Evolutionary conservation across 2,329 filamentous ascomycete species (phyloP), one percentile per base, ranked within the genome.

Genomic region (Colletotrichum tropicale): DNA sequence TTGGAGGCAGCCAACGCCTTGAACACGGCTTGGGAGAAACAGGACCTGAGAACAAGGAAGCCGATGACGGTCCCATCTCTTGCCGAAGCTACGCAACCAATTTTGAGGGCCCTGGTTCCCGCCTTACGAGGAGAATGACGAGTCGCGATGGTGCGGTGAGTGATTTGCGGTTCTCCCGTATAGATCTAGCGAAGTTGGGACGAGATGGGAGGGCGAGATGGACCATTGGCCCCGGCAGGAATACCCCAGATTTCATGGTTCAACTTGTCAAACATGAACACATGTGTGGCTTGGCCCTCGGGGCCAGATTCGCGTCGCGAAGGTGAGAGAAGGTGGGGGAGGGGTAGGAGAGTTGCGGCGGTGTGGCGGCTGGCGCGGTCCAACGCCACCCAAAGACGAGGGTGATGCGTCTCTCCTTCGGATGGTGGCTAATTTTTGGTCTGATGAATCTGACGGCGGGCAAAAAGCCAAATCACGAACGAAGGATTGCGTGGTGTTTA

Each of bases 291-390:
- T 70, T 21, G 24, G 21, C 26, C 10, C 58, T 58, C 34, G 66
- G 71, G 66, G 48, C 8, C 38, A 62, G 34, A 18, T 67, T 74
- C 71, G 71, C 71, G 71, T 70, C 71, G 71, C 71, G 71, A 74
- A 58, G 32, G 58, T 12, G 16, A 38, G 15, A 26, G 24, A 5
- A 62, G 56, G 13, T 15, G 6, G 32, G 32, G 69, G 48, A 15
- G 8, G 18, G 24, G 21, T 24, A 16, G 24, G 48, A 30, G 32
- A 52, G 48, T 38, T 21, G 60, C 38, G 69, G 60, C 30, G 21
- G 52, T 55, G 30, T 34, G 55, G 43, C n/a, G 70, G 64, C 16
- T 38, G 52, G 61, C 15, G n/a, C 43, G 43, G 43, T 21, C 43
- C 43, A 52, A 52, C 43, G 43, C 43, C 43, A 52, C 43, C n/a